Evolutionary conservation across 164 flowering plant species (phyloP), one percentile per base, ranked within the genome.

Genomic region (Chimonanthus salicifolius): DNA sequence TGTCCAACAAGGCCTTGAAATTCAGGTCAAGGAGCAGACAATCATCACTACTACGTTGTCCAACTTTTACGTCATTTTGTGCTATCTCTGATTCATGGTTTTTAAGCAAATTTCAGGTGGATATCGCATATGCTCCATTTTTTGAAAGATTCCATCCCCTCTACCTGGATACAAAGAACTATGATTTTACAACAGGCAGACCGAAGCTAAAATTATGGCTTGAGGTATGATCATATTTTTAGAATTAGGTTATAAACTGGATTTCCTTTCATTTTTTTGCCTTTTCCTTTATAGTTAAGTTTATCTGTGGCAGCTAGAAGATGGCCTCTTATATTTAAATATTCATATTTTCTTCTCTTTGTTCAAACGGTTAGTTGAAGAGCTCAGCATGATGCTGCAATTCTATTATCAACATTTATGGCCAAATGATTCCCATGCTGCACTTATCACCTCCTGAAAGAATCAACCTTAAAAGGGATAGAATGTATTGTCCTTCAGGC

Each of bases 91-190:
- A 49, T 11, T 49, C 47, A 51, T 51, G 45, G 5, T 47, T 51
- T 20, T 15, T 69, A 9, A 49, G 45, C 18, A 20, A 69, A 13
- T 21, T 54, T 71, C 85, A 92, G 98, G 98, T 88, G 77, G 97
- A 93, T 71, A 90, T 93, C 70, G 92, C 94, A 58, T 91, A 90
- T 84, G 89, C 84, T 78, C 98, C 98, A 63, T 91, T 88, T 72
- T 74, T 87, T 48, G 94, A 90, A 82, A 92, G 97, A 83, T 88
- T 49, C 74, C 83, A 82, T 47, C 82, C 87, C 13, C 80, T 82
- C 70, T 74, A 88, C 62, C 74, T 82, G 72, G 92, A 90, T 7
- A 82, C 87, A 18, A 88, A 80, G 82, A 84, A 87, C 10, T 85
- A 83, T 74, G 90, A 92, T 72, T 78, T 88, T 64, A 86, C 85